Base-by-base conservation (phyloP, 805 yeast genomes). In the Wickerhamomyces silvicola region DNA sequence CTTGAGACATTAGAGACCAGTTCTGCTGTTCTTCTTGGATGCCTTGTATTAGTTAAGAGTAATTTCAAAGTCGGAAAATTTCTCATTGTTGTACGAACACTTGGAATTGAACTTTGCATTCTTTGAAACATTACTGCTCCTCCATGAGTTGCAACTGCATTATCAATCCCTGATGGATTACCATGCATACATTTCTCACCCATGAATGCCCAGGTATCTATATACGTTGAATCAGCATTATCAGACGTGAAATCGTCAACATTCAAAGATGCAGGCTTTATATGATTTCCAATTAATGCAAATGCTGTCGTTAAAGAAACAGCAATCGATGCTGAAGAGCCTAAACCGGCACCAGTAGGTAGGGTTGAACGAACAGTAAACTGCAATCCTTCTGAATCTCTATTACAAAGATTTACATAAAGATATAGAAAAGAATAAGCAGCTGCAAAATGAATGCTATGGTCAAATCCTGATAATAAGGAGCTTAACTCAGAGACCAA, bases 121-220 rank as follows among this genome's bases (percentile, higher is more conserved):
- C 94, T 72, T 59, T 82, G 90, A 59, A 78, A 90, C 75, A 80
- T 66, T 1, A 92, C 95, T 1, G 97, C 97, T 28, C 97, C 97
- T 15, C 98, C 98, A 45, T 78, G 79, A 0, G 96, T 82, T 2
- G 97, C 94, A 30, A 90, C 97, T 0, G 96, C 87, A 52, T 92
- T 92, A 56, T 92, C 98, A 32, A 92, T 86, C 10, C 98, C 98
- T 13, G 94, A 80, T 7, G 98, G 98, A 46, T 83, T 87, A 2
- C 97, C 97, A 53, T 90, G 97, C 45, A 88, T 83, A 53, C 97
- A 86, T 53, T 81, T 81, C 56, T 92, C 98, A 23, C 97, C 97
- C 64, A 90, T 68, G 42, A 81, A 81, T 2, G 97, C 78, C 95
- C 95, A 88, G 6, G 66, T 59, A 43, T 90, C 90, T 38, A 92